These are phyloP conservation scores for Themeda triandra DNA, from an alignment of 176 grass and related monocot species.

Conservation along the genomic window DNA sequence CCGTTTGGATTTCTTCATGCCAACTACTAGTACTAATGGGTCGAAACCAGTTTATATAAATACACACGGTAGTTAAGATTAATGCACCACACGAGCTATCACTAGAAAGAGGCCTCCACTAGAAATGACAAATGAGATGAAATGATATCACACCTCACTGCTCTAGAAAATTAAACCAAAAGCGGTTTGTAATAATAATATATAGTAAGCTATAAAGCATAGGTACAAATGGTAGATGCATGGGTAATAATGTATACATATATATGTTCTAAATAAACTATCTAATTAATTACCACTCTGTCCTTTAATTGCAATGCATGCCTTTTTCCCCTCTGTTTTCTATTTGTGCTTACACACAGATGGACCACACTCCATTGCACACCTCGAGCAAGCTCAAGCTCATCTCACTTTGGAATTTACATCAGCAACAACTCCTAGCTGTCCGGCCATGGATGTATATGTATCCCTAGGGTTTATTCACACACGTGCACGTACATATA, in stretches of 20 bases:
- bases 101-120: too few relatives aligned
- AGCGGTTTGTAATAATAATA: not conserved
- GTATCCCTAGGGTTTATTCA: conserved; percentile 45
- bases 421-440: not conserved
- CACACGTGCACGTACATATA: not conserved
- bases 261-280: conserved; percentile 21
- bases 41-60: too few relatives aligned
- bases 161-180: conserved; percentile 28
- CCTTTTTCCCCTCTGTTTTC: not conserved
- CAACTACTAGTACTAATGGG: too few relatives aligned
- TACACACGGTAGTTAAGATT: not conserved
- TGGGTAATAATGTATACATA: conserved; percentile 9
- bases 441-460: not conserved
- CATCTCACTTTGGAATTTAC: not conserved
- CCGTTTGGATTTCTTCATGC: too few relatives aligned
- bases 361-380: not conserved
- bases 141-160: conserved; percentile 40
- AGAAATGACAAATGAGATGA: not conserved
- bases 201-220: not conserved
- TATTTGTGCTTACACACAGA: conserved; percentile 11
- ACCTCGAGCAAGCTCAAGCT: conserved; percentile 5
- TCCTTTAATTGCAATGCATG: not conserved
- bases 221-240: conserved; percentile 14
- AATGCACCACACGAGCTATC: not conserved
- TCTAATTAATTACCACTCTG: conserved; percentile 15